Evolutionary conservation across 257 asterid species (phyloP).

Genomic region (Lavandula angustifolia): DNA sequence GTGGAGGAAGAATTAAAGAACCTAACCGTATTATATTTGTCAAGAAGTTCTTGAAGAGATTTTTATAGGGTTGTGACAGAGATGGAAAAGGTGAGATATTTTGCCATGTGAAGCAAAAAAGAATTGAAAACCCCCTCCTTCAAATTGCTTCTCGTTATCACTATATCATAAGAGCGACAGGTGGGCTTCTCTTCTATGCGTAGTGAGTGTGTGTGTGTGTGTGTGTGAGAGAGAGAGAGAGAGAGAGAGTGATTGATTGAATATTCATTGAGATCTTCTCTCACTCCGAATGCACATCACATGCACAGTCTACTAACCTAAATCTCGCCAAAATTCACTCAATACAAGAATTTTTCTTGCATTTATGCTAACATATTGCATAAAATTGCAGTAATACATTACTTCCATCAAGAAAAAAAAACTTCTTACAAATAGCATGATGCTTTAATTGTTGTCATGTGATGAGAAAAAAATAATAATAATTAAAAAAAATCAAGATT

Average conservation of each 20-base stretch:
- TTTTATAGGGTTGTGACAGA: slow-evolving; percentile 9
- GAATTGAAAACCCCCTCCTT: slow-evolving; percentile 5
- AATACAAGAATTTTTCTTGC: neutral
- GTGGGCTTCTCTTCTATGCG: slow-evolving; percentile 26
- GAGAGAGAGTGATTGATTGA: neutral
- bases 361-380: neutral
- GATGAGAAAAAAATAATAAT: neutral
- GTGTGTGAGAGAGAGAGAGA: slow-evolving; percentile 2
- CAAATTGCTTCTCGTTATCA: slow-evolving; percentile 9
- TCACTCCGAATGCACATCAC: slow-evolving; percentile 16
- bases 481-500: neutral
- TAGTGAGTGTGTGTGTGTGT: neutral
- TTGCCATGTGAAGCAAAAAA: slow-evolving; percentile 34
- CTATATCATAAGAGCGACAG: slow-evolving; percentile 11
- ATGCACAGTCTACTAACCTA: neutral
- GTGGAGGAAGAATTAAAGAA: neutral
- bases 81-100: slow-evolving; percentile 36
- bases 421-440: neutral
- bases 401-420: too few relatives aligned
- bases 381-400: too few relatives aligned
- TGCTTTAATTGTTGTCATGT: neutral
- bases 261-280: neutral
- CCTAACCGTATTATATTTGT: neutral
- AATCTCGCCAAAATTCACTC: neutral
- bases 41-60: neutral